Conservation (phyloP, 352 stramenopile species). For the Pythium pyrilobum region DNA sequence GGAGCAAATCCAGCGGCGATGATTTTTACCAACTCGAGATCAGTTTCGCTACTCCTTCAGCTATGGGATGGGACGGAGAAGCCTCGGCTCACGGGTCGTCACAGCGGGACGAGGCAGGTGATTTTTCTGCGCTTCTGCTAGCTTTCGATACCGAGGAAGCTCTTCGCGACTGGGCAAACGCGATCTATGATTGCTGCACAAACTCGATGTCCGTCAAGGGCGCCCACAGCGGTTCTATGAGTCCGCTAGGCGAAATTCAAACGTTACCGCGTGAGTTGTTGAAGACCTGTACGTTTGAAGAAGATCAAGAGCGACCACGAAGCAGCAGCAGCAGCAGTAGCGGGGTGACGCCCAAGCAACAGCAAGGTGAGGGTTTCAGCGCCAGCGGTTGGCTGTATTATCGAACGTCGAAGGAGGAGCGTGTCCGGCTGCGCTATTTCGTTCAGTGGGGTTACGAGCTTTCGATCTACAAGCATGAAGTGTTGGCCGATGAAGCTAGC, state of each 20-base stretch:
- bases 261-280: conserved; percentile 79
- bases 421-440: conserved; percentile 79
- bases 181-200: conserved; percentile 83
- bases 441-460: conserved; percentile 86
- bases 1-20: conserved; percentile 19
- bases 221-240: conserved; percentile 36
- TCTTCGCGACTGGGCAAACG: conserved; percentile 64
- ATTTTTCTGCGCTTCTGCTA: conserved; percentile 74
- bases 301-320: conserved; percentile 11
- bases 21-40: conserved; percentile 86
- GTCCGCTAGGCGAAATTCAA: conserved; percentile 65
- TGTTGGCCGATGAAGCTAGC: conserved; percentile 65
- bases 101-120: conserved; percentile 57
- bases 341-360: conserved; percentile 3
- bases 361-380: conserved; percentile 42
- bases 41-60: conserved; percentile 67
- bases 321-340: conserved; percentile 16
- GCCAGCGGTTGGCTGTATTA: conserved; percentile 84
- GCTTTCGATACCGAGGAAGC: conserved; percentile 74
- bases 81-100: conserved; percentile 1
- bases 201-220: conserved; percentile 86
- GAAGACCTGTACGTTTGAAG: conserved; percentile 71
- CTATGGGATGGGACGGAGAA: conserved; percentile 35
- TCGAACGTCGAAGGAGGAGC: conserved; percentile 75
- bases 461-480: conserved; percentile 88